Evolutionary conservation across 176 grass and related monocot genomes (phyloP).

Genomic region (Triticum dicoccoides): DNA sequence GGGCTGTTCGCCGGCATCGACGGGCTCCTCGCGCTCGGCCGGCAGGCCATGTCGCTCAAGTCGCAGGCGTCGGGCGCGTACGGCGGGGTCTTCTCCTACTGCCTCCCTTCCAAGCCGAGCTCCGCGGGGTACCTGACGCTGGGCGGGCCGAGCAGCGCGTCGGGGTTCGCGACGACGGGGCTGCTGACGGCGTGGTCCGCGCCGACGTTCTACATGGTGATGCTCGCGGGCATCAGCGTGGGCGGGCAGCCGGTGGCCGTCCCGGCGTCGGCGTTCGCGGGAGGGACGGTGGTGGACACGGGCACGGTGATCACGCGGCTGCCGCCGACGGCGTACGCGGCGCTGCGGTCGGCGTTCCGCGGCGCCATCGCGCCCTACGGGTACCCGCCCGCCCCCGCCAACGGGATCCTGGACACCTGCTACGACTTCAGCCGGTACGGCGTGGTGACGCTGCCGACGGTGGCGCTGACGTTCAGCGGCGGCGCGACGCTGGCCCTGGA

Average conservation of each 20-base stretch:
- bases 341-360: slow-evolving; percentile 70
- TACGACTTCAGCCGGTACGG: slow-evolving; percentile 59
- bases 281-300: slow-evolving; percentile 74
- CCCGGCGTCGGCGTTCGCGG: slow-evolving; percentile 40
- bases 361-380: slow-evolving; percentile 34
- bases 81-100: slow-evolving; percentile 79
- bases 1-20: slow-evolving; percentile 53
- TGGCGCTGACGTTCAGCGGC: slow-evolving; percentile 50
- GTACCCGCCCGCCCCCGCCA: slow-evolving; percentile 40
- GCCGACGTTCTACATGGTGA: slow-evolving; percentile 73
- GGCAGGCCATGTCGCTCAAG: slow-evolving; percentile 44
- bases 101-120: slow-evolving; percentile 59
- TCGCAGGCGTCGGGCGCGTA: slow-evolving; percentile 52
- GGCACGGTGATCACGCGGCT: slow-evolving; percentile 85
- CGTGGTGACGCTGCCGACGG: slow-evolving; percentile 47
- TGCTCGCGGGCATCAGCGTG: slow-evolving; percentile 59
- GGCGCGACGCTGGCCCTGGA: slow-evolving; percentile 37
- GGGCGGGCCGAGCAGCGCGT: slow-evolving; percentile 9
- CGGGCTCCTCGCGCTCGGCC: slow-evolving; percentile 77
- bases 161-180: slow-evolving; percentile 52
- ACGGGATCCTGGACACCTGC: slow-evolving; percentile 70
- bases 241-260: slow-evolving; percentile 49
- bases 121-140: slow-evolving; percentile 64
- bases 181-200: slow-evolving; percentile 37
- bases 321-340: slow-evolving; percentile 64